Conservation (phyloP, 2,329 filamentous ascomycete species). For the Aureobasidium sp. region DNA sequence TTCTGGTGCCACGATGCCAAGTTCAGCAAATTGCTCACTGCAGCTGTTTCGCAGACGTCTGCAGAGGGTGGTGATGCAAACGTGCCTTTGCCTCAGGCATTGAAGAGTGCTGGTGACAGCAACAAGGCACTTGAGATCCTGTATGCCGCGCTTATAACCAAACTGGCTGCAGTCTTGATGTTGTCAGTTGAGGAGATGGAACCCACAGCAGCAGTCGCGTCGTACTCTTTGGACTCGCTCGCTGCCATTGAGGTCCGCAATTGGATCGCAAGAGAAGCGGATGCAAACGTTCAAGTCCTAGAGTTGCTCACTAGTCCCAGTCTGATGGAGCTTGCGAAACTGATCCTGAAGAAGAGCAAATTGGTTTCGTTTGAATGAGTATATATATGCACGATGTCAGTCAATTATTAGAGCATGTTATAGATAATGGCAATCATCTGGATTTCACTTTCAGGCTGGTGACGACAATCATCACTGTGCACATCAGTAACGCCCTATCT, state of each 20-base stretch:
- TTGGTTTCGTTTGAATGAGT: not conserved
- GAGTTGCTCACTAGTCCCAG: not conserved
- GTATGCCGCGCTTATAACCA: not conserved
- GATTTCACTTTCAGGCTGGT: too few species aligned
- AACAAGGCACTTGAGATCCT: not conserved
- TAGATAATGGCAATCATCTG: too few species aligned
- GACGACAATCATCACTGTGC: too few species aligned
- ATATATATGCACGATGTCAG: not conserved
- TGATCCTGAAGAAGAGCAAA: conserved; percentile 5
- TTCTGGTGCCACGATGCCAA: conserved; percentile 8
- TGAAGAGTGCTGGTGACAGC: not conserved
- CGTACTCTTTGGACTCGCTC: conserved; percentile 15
- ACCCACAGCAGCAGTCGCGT: not conserved
- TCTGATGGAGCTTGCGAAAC: not conserved
- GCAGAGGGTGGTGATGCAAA: not conserved
- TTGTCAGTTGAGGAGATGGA: conserved; percentile 9
- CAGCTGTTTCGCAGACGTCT: not conserved
- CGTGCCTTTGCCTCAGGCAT: not conserved
- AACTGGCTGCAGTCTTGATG: conserved; percentile 6
- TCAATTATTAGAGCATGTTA: too few species aligned
- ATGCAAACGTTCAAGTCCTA: not conserved
- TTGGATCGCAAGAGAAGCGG: conserved; percentile 7
- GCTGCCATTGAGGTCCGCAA: conserved; percentile 14
- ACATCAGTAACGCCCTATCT: too few species aligned
- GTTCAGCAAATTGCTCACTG: not conserved